Conservation (phyloP, 1,139 yeast genomes). For the Suhomyces bolitotheri region DNA sequence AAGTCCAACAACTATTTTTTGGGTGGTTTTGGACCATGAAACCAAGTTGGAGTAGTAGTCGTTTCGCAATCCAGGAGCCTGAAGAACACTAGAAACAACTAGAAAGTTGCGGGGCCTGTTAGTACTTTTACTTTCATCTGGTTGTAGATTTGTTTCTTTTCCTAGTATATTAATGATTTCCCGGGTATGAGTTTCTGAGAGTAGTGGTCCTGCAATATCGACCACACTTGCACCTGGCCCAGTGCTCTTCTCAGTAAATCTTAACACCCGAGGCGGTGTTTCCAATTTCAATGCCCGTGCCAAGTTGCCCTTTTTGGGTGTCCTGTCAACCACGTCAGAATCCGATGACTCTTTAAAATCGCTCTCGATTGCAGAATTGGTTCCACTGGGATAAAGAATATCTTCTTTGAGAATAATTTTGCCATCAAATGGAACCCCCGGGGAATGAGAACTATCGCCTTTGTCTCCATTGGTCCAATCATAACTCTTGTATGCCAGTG, state of each 20-base stretch:
- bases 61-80: conserved; percentile 74
- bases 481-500: conserved; percentile 20
- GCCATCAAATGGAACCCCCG: too few species aligned
- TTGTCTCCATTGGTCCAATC: too few species aligned
- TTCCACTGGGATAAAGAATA: conserved; percentile 32
- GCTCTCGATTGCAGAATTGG: too few species aligned
- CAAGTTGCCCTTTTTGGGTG: too few species aligned
- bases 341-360: too few species aligned
- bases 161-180: conserved; percentile 13
- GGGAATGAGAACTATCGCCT: too few species aligned
- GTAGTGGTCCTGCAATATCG: conserved; percentile 19
- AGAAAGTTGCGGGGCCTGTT: conserved; percentile 7
- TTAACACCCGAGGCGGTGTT: not conserved
- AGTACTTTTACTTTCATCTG: too few species aligned
- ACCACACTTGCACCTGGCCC: conserved; percentile 7
- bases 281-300: conserved; percentile 35
- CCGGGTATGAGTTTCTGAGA: conserved; percentile 17
- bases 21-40: conserved; percentile 64
- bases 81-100: conserved; percentile 42
- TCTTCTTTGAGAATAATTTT: conserved; percentile 12
- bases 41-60: conserved; percentile 81
- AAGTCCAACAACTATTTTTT: conserved; percentile 68
- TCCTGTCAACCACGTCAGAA: too few species aligned
- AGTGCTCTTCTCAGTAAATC: too few species aligned
- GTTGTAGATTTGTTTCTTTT: too few species aligned